Evolutionary conservation across 352 stramenopile species (phyloP), one percentile per base, ranked within the genome.

Genomic region (Pythium grandisporangium): DNA sequence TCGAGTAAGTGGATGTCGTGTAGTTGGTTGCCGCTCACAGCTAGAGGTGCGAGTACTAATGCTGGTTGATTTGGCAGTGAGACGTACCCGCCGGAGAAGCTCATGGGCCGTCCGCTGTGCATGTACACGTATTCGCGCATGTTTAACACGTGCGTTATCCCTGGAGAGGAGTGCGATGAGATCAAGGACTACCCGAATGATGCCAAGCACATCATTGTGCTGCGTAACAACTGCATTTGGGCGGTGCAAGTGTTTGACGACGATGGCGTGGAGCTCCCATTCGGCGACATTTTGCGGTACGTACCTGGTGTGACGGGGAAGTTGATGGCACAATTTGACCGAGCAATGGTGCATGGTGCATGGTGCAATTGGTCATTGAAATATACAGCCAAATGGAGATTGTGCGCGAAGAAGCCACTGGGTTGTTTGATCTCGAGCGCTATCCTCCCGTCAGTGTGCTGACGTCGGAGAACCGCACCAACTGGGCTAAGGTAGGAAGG

Each of bases 121-220:
- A 97, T 96, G 60, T 73, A 83, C 55, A 93, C 89, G 63, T 97
- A 95, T 63, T 93, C 88, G 52, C 85, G 84, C 47, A 95, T 97
- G 80, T 97, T 98, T 64, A 98, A 98, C 73, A 92, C 92, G 37
- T 98, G 91, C 64, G 73, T 97, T 19, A 92, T 98, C 45, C 95
- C 95, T 7, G 82, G 77, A 17, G 78, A 94, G 48, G 76, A 93
- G 25, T 89, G 73, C 37, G 81, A 93, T 45, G 74, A 89, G 48
- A 81, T 93, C 48, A 58, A 79, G 47, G 73, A 55, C 66, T 97
- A 96, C 48, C 87, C 94, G 42, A 83, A 89, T 30, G 67, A 89
- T 17, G 56, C 94, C 51, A 92, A 83, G 47, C 91, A 98, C 72
- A 93, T 96, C 49, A 63, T 98, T 30, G 91, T 98, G 27, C 60